These are phyloP conservation scores for Salix suchowensis DNA, from an alignment of 345 rosid species.

Conservation along the genomic window DNA sequence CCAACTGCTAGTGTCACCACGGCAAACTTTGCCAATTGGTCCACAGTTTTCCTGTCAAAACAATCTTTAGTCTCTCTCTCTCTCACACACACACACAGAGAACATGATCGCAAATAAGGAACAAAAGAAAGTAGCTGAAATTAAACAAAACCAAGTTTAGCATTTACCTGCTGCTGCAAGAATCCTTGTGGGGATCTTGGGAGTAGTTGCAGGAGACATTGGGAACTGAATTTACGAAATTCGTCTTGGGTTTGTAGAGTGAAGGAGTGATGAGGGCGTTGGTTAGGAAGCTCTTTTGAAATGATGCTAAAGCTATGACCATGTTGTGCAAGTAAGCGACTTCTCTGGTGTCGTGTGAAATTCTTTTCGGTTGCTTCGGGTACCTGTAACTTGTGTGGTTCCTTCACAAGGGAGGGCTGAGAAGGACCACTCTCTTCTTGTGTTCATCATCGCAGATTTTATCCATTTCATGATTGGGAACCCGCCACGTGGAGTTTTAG, in stretches of 20 bases:
- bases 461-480: conserved; percentile 32
- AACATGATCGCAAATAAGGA: background rate
- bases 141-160: background rate
- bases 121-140: background rate
- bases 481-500: conserved; percentile 46
- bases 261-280: conserved; percentile 31
- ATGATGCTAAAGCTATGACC: conserved; percentile 50
- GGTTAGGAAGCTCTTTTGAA: conserved; percentile 49
- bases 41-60: conserved; percentile 40
- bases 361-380: background rate
- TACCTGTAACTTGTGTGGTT: background rate
- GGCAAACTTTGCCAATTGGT: conserved; percentile 63
- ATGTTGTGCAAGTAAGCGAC: conserved; percentile 15
- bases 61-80: background rate
- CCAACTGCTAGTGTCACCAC: conserved; percentile 72
- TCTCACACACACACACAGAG: background rate
- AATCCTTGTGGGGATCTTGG: conserved; percentile 29
- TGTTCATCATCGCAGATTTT: background rate
- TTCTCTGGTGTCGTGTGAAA: background rate
- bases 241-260: conserved; percentile 31
- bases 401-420: background rate
- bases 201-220: conserved; percentile 34
- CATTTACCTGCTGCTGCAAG: conserved; percentile 37
- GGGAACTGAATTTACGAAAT: conserved; percentile 6
- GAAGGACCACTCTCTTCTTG: background rate